These are phyloP conservation scores for Wickerhamomyces hampshirensis DNA, from an alignment of 805 yeast species.

Conservation along the genomic window DNA sequence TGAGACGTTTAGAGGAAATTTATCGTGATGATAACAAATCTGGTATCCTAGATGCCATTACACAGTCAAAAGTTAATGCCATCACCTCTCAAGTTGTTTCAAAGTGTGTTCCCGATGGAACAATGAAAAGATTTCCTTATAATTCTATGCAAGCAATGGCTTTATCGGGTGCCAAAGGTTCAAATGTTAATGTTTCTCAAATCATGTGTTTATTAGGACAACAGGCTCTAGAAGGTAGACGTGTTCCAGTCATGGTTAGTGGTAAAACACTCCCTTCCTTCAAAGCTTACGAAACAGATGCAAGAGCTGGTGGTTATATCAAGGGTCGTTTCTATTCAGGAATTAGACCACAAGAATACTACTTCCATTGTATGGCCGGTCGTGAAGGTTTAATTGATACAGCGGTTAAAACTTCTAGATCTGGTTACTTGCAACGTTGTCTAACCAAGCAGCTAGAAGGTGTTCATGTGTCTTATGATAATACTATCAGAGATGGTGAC, in stretches of 20 bases:
- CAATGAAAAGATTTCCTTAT: constrained; percentile 91
- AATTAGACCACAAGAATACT: constrained; percentile 96
- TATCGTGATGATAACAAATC: constrained; percentile 88
- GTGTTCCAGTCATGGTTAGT: constrained; percentile 98
- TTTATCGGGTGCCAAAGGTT: constrained; percentile 98
- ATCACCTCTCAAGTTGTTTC: constrained; percentile 94
- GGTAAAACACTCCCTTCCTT: constrained; percentile 97
- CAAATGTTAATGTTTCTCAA: constrained; percentile 96
- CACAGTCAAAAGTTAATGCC: constrained; percentile 87
- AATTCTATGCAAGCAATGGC: constrained; percentile 99
- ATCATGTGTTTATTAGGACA: constrained; percentile 99
- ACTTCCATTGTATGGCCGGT: constrained; percentile 99
- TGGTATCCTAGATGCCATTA: constrained; percentile 91
- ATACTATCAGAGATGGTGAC: constrained; percentile 92
- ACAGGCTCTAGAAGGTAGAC: constrained; percentile 98
- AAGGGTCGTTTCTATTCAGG: constrained; percentile 97
- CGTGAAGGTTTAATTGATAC: constrained; percentile 99
- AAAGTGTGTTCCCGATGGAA: constrained; percentile 92
- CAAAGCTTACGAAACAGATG: constrained; percentile 94
- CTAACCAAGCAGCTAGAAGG: constrained; percentile 97
- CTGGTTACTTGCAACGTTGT: constrained; percentile 98
- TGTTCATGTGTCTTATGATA: constrained; percentile 90
- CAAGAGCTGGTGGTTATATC: constrained; percentile 97
- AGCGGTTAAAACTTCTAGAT: constrained; percentile 96
- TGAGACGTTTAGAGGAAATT: constrained; percentile 88